These are phyloP conservation scores for Effrenium voratum DNA, from an alignment of 73 alveolate species.

Conservation along the genomic window DNA sequence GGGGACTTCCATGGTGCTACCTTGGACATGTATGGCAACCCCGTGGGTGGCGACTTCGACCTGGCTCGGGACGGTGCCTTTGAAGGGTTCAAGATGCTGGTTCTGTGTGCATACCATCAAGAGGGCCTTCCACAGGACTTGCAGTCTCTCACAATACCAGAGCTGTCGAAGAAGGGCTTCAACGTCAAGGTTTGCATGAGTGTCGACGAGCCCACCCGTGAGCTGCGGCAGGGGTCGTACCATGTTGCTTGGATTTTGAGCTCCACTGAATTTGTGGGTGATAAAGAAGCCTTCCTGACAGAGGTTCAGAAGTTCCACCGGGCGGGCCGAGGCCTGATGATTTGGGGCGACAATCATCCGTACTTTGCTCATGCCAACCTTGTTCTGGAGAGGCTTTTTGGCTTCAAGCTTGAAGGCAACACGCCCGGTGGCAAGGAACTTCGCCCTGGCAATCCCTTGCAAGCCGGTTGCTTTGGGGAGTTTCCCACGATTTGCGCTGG, in stretches of 20 bases:
- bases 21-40: slow-evolving; percentile 71
- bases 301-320: slow-evolving; percentile 60
- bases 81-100: slow-evolving; percentile 67
- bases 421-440: slow-evolving; percentile 66
- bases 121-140: slow-evolving; percentile 4
- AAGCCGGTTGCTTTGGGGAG: slow-evolving; percentile 79
- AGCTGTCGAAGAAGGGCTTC: slow-evolving; percentile 72
- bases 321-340: slow-evolving; percentile 89
- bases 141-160: slow-evolving; percentile 34
- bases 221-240: slow-evolving; percentile 6
- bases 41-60: slow-evolving; percentile 53
- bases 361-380: slow-evolving; percentile 90
- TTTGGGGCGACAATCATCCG: slow-evolving; percentile 94
- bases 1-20: slow-evolving; percentile 16
- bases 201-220: slow-evolving; percentile 28
- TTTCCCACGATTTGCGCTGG: slow-evolving; percentile 90
- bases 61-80: slow-evolving; percentile 79
- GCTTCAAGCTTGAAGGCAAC: slow-evolving; percentile 65
- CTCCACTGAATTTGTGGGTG: neutral
- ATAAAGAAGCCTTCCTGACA: slow-evolving; percentile 27
- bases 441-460: slow-evolving; percentile 80
- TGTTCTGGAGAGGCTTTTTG: slow-evolving; percentile 23
- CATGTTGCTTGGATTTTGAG: slow-evolving; percentile 79
- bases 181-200: slow-evolving; percentile 1
- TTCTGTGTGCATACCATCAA: slow-evolving; percentile 4